Conservation (phyloP, 148 eudicot species). For the Cornus suecica region DNA sequence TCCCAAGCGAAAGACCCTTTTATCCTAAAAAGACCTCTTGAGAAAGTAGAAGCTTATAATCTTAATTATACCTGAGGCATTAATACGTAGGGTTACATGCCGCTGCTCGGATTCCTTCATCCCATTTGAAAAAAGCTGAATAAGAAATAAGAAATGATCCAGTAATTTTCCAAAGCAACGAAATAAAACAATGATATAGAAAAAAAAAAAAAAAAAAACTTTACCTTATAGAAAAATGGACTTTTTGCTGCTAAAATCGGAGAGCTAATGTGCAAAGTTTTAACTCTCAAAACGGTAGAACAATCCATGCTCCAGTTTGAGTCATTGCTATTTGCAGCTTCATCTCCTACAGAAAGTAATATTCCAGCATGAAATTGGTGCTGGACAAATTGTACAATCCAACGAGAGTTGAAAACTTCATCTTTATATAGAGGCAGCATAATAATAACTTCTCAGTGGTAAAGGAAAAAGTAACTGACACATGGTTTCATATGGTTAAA, state of each 20-base stretch:
- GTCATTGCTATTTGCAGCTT: slow-evolving; percentile 71
- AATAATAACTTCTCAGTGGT: too few relatives aligned
- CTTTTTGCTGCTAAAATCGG: slow-evolving; percentile 98
- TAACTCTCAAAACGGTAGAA: slow-evolving; percentile 59
- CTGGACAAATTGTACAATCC: background rate
- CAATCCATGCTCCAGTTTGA: slow-evolving; percentile 80
- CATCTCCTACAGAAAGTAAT: slow-evolving; percentile 60
- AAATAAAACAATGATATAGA: slow-evolving; percentile 5
- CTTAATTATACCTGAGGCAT: slow-evolving; percentile 38
- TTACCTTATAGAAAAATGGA: slow-evolving; percentile 94
- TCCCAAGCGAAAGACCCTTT: background rate
- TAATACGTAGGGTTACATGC: slow-evolving; percentile 41
- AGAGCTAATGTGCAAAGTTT: slow-evolving; percentile 88
- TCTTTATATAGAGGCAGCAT: too few relatives aligned
- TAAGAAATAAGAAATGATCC: background rate
- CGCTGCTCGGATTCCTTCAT: slow-evolving; percentile 53
- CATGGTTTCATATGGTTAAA: too few relatives aligned
- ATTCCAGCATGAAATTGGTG: background rate
- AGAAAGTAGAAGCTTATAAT: background rate
- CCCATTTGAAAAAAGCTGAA: slow-evolving; percentile 62
- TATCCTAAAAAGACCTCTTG: background rate
- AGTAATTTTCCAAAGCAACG: background rate
- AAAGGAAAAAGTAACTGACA: too few relatives aligned
- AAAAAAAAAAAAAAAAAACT: background rate
- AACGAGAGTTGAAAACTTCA: background rate